Evolutionary conservation across 2,329 filamentous ascomycete species (phyloP).

Genomic region (Xylaria sp.): DNA sequence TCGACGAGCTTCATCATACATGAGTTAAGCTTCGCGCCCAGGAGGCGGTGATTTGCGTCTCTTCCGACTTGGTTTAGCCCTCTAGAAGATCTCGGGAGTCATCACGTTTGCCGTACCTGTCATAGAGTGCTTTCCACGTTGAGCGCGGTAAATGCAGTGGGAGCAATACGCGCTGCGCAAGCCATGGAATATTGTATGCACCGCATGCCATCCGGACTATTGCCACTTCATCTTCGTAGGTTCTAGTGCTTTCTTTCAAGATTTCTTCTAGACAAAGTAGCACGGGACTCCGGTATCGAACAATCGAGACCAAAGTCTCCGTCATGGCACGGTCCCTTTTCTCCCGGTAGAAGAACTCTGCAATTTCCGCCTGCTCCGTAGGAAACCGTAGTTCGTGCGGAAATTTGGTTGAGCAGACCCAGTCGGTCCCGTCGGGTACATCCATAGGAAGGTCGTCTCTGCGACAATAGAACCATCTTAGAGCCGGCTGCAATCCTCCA

Average conservation of each 20-base stretch:
- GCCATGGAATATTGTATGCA: too few species aligned
- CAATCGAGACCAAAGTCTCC: neutral
- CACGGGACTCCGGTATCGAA: neutral
- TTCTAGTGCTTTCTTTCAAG: too few species aligned
- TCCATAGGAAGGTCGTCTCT: neutral
- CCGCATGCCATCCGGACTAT: too few species aligned
- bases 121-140: neutral
- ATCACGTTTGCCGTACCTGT: neutral
- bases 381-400: neutral
- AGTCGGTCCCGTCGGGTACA: too few species aligned
- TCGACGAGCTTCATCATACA: neutral
- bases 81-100: neutral
- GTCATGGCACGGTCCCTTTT: neutral
- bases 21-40: neutral
- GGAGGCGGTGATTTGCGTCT: neutral
- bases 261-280: too few species aligned
- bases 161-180: too few species aligned
- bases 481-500: constrained; percentile 1
- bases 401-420: neutral
- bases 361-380: neutral
- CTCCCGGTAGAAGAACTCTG: neutral
- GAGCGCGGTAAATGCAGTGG: neutral
- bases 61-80: neutral
- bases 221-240: neutral
- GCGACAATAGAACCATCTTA: neutral